phyloP scores from a whole-genome alignment of 139 green algal species.

The Micractinium sp. region DNA sequence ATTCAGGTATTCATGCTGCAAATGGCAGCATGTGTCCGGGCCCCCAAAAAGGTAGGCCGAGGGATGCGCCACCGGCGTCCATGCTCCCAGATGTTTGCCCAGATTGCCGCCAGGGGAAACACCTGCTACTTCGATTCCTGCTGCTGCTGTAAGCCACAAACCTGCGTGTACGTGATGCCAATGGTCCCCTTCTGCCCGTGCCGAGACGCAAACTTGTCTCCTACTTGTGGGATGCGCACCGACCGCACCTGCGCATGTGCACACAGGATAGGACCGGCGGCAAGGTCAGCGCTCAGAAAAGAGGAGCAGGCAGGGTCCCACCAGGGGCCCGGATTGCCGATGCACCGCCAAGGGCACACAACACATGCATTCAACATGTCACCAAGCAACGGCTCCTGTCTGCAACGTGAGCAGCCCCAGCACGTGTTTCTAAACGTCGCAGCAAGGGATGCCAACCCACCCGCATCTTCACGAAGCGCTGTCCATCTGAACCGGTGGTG shows the following conservation, averaged over 20 bases:
- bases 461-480: slow-evolving; percentile 96
- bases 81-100: too few relatives aligned
- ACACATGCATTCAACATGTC: not conserved
- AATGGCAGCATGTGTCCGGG: too few relatives aligned
- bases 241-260: slow-evolving; percentile 73
- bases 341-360: not conserved
- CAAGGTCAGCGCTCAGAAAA: not conserved
- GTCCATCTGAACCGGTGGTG: slow-evolving; percentile 89
- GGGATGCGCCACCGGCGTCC: too few relatives aligned
- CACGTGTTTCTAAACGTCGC: too few relatives aligned
- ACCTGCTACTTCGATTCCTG: too few relatives aligned
- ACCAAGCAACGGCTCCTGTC: not conserved
- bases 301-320: not conserved
- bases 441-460: slow-evolving; percentile 32
- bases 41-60: too few relatives aligned
- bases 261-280: too few relatives aligned
- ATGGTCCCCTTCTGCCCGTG: slow-evolving; percentile 98
- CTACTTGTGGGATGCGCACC: slow-evolving; percentile 97
- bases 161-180: slow-evolving; percentile 96
- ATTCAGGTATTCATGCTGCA: too few relatives aligned
- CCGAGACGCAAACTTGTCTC: slow-evolving; percentile 98
- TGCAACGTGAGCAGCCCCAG: not conserved
- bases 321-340: not conserved
- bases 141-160: not conserved
- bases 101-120: too few relatives aligned